Evolutionary conservation across 768 basidiomycete species (phyloP).

Genomic region (Cubamyces sp.): DNA sequence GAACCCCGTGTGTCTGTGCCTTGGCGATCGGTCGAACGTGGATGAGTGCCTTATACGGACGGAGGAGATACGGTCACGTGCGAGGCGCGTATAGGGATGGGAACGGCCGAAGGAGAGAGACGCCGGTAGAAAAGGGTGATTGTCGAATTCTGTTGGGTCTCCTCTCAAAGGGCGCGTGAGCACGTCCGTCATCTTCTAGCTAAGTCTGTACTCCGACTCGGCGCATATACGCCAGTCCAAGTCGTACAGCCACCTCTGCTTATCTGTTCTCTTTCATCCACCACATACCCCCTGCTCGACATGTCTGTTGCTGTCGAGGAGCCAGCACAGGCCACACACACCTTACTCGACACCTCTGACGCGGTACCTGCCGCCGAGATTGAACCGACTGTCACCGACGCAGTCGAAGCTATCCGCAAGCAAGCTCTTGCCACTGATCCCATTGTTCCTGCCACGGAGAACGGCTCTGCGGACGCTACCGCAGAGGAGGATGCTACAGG

Average conservation of each 20-base stretch:
- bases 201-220: constrained; percentile 14
- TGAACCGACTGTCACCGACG: constrained; percentile 5
- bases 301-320: constrained; percentile 31
- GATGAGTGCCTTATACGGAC: constrained; percentile 4
- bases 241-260: constrained; percentile 20
- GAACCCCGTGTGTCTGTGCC: background rate
- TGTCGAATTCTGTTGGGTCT: constrained; percentile 25
- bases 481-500: background rate
- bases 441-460: constrained; percentile 8
- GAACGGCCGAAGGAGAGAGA: constrained; percentile 9
- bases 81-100: constrained; percentile 21
- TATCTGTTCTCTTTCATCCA: constrained; percentile 15
- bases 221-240: constrained; percentile 10
- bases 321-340: constrained; percentile 19
- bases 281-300: constrained; percentile 7
- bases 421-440: constrained; percentile 5
- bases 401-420: constrained; percentile 7
- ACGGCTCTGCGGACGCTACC: background rate
- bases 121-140: constrained; percentile 24
- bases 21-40: constrained; percentile 1
- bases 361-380: background rate
- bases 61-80: constrained; percentile 24
- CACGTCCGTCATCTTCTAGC: constrained; percentile 20
- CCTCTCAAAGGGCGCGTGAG: constrained; percentile 23
- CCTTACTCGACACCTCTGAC: constrained; percentile 20